phyloP scores from a whole-genome alignment of 257 asterid species.

The Ocimum tenuiflorum region DNA sequence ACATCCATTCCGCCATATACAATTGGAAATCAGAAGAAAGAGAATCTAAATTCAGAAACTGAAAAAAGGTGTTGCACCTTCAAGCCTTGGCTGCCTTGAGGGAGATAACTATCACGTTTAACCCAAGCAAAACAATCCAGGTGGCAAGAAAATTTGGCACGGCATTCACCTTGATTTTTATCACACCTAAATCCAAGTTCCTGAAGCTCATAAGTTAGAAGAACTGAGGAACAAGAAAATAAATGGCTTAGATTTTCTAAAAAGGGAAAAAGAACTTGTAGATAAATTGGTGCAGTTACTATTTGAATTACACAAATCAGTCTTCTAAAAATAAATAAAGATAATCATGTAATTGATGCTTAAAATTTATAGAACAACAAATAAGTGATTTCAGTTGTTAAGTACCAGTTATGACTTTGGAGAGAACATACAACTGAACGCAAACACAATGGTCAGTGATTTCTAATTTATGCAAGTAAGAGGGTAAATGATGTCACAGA shows the following conservation, averaged over 20 bases:
- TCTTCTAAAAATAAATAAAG: not conserved
- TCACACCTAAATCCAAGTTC: slow-evolving; percentile 96
- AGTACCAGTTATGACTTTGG: slow-evolving; percentile 13
- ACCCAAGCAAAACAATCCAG: slow-evolving; percentile 99
- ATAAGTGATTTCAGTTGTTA: slow-evolving; percentile 4
- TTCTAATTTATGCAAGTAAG: slow-evolving; percentile 2
- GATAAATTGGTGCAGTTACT: slow-evolving; percentile 6
- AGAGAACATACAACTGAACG: not conserved
- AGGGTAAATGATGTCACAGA: not conserved
- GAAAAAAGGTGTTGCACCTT: slow-evolving; percentile 49
- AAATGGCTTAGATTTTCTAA: not conserved
- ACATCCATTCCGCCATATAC: not conserved
- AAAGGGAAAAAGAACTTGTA: slow-evolving; percentile 2
- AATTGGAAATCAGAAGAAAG: not conserved
- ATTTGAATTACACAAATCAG: slow-evolving; percentile 5
- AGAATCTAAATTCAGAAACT: slow-evolving; percentile 16
- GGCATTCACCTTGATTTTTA: slow-evolving; percentile 90
- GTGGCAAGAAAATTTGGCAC: slow-evolving; percentile 97
- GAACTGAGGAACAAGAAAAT: not conserved
- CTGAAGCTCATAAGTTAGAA: slow-evolving; percentile 37
- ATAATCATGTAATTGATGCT: not conserved
- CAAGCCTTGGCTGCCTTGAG: slow-evolving; percentile 97
- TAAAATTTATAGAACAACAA: slow-evolving; percentile 4
- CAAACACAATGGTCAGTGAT: slow-evolving; percentile 5
- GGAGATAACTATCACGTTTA: slow-evolving; percentile 99